Evolutionary conservation across 495 filamentous ascomycete species (phyloP), one percentile per base, ranked within the genome.

Genomic region (Hyaloscypha hepaticicola): DNA sequence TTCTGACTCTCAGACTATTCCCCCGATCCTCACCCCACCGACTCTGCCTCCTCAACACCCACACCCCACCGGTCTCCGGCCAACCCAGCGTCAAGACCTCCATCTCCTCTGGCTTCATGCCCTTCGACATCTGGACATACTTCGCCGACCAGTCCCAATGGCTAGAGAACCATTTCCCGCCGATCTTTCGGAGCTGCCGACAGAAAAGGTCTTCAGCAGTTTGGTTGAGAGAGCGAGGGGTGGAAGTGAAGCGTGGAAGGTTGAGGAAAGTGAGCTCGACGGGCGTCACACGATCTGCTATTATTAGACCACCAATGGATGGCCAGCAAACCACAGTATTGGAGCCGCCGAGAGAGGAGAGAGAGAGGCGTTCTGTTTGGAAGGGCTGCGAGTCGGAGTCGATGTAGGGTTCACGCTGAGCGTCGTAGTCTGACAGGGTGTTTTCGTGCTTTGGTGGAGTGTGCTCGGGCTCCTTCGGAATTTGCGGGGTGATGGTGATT

Each of bases 151-250:
- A 68, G 26, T 68, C 66, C 26, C 34, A 29, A 60, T 61, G 60
- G 22, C 26, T 29, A 2, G 5, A n/a, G 55, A 49, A 68, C 66
- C 66, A 65, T 25, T 68, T 68, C 28, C 56, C 66, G 8, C 66
- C 66, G 9, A 60, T 26, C 24, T n/a, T 29, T n/a, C 66, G 55
- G 3, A 68, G 57, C 38, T 58, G 60, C 11, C 56, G 61, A 51
- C 66, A 68, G 51, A 68, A 68, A n/a, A 19, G 28, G 31, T 68
- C 66, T 57, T 67, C 65, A 41, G 41, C 61, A 3, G 27, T 58
- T 11, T n/a, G n/a, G 28, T 64, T 52, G 1, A 26, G 24, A 34
- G 61, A 56, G 5, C 61, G 55, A 1, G n/a, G 24, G 3, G 28
- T 28, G 3, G 22, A 9, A 1, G 50, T 19, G 56, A 56, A 60